Conservation (phyloP, 805 yeast species). For the Ogataea trehaloabstinens region DNA sequence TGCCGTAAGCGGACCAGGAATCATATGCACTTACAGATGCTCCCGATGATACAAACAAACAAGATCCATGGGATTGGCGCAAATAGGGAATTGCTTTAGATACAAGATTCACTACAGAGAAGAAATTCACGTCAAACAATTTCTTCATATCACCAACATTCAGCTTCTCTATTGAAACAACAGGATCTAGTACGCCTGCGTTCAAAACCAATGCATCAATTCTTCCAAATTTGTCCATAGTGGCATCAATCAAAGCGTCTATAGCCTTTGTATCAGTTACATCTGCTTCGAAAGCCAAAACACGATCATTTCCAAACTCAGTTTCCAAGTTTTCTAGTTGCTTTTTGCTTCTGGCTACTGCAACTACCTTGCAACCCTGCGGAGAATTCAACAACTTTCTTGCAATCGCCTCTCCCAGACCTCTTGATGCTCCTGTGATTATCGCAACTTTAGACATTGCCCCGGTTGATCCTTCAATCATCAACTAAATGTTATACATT, state of each 20-base stretch:
- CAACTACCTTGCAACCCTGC: slow-evolving; percentile 48
- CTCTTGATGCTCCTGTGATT: slow-evolving; percentile 68
- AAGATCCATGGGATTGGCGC: slow-evolving; percentile 52
- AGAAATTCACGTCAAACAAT: slow-evolving; percentile 74
- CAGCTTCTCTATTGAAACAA: slow-evolving; percentile 51
- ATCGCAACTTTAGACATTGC: slow-evolving; percentile 33
- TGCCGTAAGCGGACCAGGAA: slow-evolving; percentile 92
- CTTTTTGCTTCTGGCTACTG: slow-evolving; percentile 66
- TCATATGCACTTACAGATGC: slow-evolving; percentile 64
- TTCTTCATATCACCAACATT: slow-evolving; percentile 56
- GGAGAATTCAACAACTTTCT: slow-evolving; percentile 41
- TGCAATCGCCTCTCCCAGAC: slow-evolving; percentile 81
- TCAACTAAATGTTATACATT: no score
- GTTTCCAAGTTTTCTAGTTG: slow-evolving; percentile 36
- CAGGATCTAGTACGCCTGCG: slow-evolving; percentile 85
- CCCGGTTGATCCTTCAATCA: no score
- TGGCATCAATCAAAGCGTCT: slow-evolving; percentile 39
- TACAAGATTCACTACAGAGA: slow-evolving; percentile 66
- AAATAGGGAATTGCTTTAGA: slow-evolving; percentile 56
- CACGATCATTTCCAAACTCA: slow-evolving; percentile 46
- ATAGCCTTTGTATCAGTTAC: slow-evolving; percentile 44
- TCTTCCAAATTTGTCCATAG: slow-evolving; percentile 50
- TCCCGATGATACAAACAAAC: slow-evolving; percentile 86
- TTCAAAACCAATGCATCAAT: slow-evolving; percentile 69
- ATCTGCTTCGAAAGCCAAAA: slow-evolving; percentile 58